Evolutionary conservation across 345 rosid species (phyloP).

Genomic region (Syzygium aromaticum): DNA sequence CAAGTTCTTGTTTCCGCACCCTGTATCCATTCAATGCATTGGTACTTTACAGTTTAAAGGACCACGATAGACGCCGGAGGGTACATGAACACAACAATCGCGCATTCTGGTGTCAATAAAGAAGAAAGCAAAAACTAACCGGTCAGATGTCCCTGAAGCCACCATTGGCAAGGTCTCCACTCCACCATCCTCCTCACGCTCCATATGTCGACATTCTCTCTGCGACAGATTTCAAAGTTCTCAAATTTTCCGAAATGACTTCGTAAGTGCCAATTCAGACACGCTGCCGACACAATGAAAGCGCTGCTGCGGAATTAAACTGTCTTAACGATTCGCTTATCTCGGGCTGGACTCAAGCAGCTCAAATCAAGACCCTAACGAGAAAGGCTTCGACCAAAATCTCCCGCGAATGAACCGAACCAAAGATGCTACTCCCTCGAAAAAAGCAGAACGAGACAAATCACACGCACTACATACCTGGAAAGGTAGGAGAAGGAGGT

Average conservation of each 20-base stretch:
- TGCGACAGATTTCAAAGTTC: neutral
- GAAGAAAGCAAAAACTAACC: slow-evolving; percentile 22
- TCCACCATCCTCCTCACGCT: slow-evolving; percentile 60
- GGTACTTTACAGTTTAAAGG: neutral
- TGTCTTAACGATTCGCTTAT: neutral
- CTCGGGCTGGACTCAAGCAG: neutral
- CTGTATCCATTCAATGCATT: neutral
- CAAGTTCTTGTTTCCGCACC: neutral
- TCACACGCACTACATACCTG: slow-evolving; percentile 10
- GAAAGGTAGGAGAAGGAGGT: slow-evolving; percentile 11
- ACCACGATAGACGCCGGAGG: neutral
- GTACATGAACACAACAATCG: neutral
- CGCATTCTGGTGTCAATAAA: neutral
- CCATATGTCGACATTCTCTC: slow-evolving; percentile 62
- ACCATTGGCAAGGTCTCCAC: slow-evolving; percentile 98
- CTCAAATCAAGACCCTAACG: neutral
- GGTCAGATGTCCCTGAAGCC: slow-evolving; percentile 60
- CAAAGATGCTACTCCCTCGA: neutral
- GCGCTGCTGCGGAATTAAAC: neutral
- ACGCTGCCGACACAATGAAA: neutral
- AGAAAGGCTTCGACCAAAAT: neutral
- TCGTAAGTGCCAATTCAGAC: neutral
- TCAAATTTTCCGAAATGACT: neutral
- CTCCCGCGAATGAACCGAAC: neutral
- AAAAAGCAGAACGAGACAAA: neutral